Conservation (phyloP, 2,329 filamentous ascomycete genomes). For the Immersiporthe knoxdaviesiana region DNA sequence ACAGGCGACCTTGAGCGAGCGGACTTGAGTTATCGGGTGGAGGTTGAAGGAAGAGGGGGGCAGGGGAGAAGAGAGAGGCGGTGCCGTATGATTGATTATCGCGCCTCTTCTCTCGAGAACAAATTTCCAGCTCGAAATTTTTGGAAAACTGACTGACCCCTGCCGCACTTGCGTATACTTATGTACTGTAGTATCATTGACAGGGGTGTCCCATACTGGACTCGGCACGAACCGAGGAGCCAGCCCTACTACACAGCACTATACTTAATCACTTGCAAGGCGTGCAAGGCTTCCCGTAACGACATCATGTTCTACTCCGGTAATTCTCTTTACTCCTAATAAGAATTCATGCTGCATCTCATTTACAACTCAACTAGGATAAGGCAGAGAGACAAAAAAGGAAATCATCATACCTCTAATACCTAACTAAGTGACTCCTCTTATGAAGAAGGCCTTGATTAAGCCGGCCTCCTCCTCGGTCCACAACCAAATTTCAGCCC, state of each 20-base stretch:
- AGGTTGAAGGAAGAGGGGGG: not conserved
- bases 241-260: no score
- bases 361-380: not conserved
- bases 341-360: not conserved
- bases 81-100: not conserved
- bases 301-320: no score
- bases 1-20: not conserved
- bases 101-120: not conserved
- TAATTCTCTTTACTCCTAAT: no score
- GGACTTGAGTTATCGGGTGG: not conserved
- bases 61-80: not conserved
- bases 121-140: slow-evolving; percentile 18
- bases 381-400: no score
- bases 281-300: not conserved
- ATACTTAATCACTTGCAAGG: no score
- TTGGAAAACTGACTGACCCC: slow-evolving; percentile 2
- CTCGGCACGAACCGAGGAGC: not conserved
- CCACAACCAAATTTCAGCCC: not conserved
- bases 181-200: not conserved
- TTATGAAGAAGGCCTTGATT: no score
- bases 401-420: not conserved
- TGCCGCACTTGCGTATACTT: not conserved
- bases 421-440: no score
- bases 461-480: not conserved
- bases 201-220: not conserved